Percentiles rank a stretch among this genome's conserved stretches.
Conservation (phyloP, 1,139 yeast genomes). For the Kodamaea alishanica region DNA sequence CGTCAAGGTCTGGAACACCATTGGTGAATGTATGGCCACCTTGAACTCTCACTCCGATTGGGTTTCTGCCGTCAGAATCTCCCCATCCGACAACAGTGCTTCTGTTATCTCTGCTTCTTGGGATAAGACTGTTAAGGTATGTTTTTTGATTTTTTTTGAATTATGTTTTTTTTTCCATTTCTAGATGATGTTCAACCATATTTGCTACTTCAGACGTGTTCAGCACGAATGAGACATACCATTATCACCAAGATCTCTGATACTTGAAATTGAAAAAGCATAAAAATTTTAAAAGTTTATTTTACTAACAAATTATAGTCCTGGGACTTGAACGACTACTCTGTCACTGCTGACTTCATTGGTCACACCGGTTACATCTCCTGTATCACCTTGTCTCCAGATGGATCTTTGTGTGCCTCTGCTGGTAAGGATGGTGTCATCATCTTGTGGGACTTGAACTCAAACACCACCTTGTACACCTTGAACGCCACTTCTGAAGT, state of each 20-base stretch:
- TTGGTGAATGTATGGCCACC: slow-evolving; percentile 97
- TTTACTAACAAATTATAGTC: slow-evolving; percentile 58
- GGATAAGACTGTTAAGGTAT: slow-evolving; percentile 99
- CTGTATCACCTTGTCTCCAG: slow-evolving; percentile 98
- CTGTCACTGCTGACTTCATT: slow-evolving; percentile 91
- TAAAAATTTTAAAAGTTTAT: slow-evolving; percentile 8
- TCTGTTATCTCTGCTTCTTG: slow-evolving; percentile 97
- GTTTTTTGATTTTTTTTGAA: slow-evolving; percentile 35
- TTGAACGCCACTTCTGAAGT: slow-evolving; percentile 96
- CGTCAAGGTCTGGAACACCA: slow-evolving; percentile 99
- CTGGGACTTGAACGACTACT: slow-evolving; percentile 89
- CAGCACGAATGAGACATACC: slow-evolving; percentile 88
- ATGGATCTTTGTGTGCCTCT: slow-evolving; percentile 98
- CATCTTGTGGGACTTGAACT: slow-evolving; percentile 97
- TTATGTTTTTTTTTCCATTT: slow-evolving; percentile 6
- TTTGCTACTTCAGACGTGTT: slow-evolving; percentile 99
- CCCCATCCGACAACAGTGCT: slow-evolving; percentile 70
- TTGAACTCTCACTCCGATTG: slow-evolving; percentile 97
- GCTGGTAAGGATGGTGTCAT: slow-evolving; percentile 99
- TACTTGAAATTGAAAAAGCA: slow-evolving; percentile 15
- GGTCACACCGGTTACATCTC: slow-evolving; percentile 99
- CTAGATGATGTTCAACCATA: slow-evolving; percentile 66
- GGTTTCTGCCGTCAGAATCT: slow-evolving; percentile 97
- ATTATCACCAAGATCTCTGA: slow-evolving; percentile 99
- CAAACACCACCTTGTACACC: slow-evolving; percentile 87